These are phyloP conservation scores for Saccharomycopsis babjevae DNA, from an alignment of 805 yeast species.

Conservation along the genomic window DNA sequence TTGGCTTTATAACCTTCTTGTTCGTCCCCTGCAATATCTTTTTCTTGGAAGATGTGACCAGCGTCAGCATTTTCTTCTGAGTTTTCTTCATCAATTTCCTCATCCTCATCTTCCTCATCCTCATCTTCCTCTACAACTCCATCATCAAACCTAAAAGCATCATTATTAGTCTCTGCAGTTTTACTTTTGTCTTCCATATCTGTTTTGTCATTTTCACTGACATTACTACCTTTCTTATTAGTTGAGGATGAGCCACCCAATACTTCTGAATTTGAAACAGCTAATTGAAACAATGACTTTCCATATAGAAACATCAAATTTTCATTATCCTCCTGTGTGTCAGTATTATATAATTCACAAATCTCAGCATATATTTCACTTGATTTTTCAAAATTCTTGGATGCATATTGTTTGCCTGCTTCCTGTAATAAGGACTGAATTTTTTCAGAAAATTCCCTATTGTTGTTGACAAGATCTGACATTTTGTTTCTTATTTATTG, in stretches of 20 bases:
- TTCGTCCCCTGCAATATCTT: conserved; percentile 26
- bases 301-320: conserved; percentile 71
- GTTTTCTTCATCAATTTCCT: conserved; percentile 22
- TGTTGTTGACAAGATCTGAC: not conserved
- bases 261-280: conserved; percentile 63
- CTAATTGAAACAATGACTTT: conserved; percentile 66
- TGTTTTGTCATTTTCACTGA: conserved; percentile 13
- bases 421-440: conserved; percentile 41
- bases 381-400: conserved; percentile 60
- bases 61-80: conserved; percentile 21
- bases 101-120: conserved; percentile 24
- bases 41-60: conserved; percentile 26
- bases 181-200: conserved; percentile 20
- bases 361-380: conserved; percentile 75
- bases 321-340: conserved; percentile 52
- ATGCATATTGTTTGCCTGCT: conserved; percentile 59
- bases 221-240: conserved; percentile 16
- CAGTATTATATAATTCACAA: conserved; percentile 43
- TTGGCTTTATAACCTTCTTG: conserved; percentile 19
- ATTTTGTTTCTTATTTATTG: not conserved
- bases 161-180: conserved; percentile 12
- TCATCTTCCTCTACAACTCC: conserved; percentile 22
- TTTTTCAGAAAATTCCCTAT: conserved; percentile 28
- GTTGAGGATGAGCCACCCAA: conserved; percentile 41
- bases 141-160: conserved; percentile 16